Evolutionary conservation across 306 rosid genomes (phyloP), one percentile per base, ranked within the genome.

Genomic region (Gastrolobium bilobum): DNA sequence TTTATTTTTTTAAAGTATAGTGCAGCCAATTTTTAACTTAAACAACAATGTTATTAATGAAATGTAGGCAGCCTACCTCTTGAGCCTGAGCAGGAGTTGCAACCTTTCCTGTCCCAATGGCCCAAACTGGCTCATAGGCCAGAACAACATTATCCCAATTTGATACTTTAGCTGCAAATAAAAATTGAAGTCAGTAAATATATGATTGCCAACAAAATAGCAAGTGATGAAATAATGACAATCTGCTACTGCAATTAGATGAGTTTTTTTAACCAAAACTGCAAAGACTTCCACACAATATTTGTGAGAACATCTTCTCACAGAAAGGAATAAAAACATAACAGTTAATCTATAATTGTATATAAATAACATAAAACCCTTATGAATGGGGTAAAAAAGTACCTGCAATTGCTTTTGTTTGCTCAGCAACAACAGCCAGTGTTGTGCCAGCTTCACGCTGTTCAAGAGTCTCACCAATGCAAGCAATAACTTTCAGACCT

Each of bases 121-220:
- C 97, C 97, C 97, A 92, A 71, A 92, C 97, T 10, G 97, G 97
- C 85, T 92, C 97, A 61, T 90, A 92, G 30, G 97, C 97, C 85
- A 92, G 71, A 53, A 92, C 97, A 51, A 92, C 84, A 76, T 92
- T 83, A 29, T 82, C 86, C 97, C 97, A 92, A 9, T 76, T 87
- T 29, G 89, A 79, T 66, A 92, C 53, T 76, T 64, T 88, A 68
- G 68, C 81, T 81, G 86, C 79, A 81, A 30, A 42, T 33, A 50
- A 3, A 3, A 69, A 47, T 51, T 30, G 52, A 61, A 71, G 57
- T 79, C 69, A 44, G 70, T n/a, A 38, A 38, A 59, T 10, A 62
- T 39, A 30, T 47, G 14, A 47, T 66, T 9, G 48, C 14, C 31
- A 40, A 54, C 15, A 69, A 61, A 68, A 10, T 5, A 52, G 30